phyloP scores from a whole-genome alignment of 495 filamentous ascomycete species.

The Amphirosellinia nigrospora region DNA sequence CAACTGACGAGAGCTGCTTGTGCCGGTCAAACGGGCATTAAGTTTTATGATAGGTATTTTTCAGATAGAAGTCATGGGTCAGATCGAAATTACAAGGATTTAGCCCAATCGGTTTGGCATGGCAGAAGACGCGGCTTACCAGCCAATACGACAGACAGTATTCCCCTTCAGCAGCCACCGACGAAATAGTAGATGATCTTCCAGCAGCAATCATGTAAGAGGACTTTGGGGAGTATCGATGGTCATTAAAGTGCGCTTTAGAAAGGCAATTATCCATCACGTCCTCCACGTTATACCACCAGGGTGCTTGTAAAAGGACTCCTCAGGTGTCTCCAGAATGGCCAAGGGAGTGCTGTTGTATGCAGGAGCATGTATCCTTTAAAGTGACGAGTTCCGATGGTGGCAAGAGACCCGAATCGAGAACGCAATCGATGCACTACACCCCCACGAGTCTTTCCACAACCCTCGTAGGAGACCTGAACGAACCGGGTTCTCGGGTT shows the following conservation, averaged over 20 bases:
- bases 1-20: background rate
- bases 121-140: conserved; percentile 24
- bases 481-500: conserved; percentile 26
- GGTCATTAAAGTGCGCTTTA: background rate
- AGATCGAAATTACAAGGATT: conserved; percentile 20
- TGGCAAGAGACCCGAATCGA: conserved; percentile 12
- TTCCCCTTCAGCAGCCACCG: conserved; percentile 25
- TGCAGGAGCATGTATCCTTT: background rate
- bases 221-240: background rate
- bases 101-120: conserved; percentile 22
- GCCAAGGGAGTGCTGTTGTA: background rate
- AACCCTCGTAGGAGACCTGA: background rate
- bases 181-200: conserved; percentile 22
- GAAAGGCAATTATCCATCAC: conserved; percentile 13
- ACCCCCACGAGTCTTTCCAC: conserved; percentile 22
- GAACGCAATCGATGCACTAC: conserved; percentile 17
- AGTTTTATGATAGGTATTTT: background rate
- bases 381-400: conserved; percentile 17
- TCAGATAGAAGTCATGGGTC: conserved; percentile 17
- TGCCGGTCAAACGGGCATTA: background rate
- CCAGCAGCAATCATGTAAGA: conserved; percentile 8
- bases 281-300: conserved; percentile 12
- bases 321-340: background rate
- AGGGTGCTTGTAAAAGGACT: background rate
- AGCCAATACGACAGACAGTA: conserved; percentile 27